phyloP scores from a whole-genome alignment of 1,284 basidiomycete species.

The Pyrrhoderma noxium region DNA sequence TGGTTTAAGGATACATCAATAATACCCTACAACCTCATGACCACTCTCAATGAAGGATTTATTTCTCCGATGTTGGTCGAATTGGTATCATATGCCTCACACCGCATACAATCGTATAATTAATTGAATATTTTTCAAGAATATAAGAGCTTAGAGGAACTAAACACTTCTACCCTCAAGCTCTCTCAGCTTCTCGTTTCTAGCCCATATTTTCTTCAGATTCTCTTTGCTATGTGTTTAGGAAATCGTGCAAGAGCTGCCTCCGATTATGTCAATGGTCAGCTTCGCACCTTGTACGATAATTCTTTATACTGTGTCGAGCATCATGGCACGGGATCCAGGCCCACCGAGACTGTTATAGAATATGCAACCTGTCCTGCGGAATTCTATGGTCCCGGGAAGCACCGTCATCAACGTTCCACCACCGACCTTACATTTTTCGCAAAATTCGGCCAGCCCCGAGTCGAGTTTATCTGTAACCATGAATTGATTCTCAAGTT shows the following conservation, averaged over 20 bases:
- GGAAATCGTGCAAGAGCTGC: conserved; percentile 18
- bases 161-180: too few species aligned
- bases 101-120: too few species aligned
- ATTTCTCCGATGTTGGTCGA: too few species aligned
- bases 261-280: conserved; percentile 19
- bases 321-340: conserved; percentile 12
- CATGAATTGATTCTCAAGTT: conserved; percentile 19
- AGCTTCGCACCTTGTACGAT: conserved; percentile 18
- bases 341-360: conserved; percentile 4
- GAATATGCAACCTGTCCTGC: conserved; percentile 16
- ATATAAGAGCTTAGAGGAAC: too few species aligned
- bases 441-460: conserved; percentile 16
- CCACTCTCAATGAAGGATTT: too few species aligned
- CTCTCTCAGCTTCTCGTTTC: too few species aligned
- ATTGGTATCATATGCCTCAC: too few species aligned
- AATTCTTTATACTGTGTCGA: conserved; percentile 15
- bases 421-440: conserved; percentile 16
- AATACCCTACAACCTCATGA: too few species aligned
- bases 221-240: conserved; percentile 7
- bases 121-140: too few species aligned
- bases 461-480: conserved; percentile 19
- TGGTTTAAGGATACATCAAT: too few species aligned
- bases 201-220: too few species aligned
- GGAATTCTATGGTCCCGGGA: conserved; percentile 18
- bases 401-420: conserved; percentile 11